phyloP scores from a whole-genome alignment of 352 stramenopile genomes.

The Phytophthora cactorum region DNA sequence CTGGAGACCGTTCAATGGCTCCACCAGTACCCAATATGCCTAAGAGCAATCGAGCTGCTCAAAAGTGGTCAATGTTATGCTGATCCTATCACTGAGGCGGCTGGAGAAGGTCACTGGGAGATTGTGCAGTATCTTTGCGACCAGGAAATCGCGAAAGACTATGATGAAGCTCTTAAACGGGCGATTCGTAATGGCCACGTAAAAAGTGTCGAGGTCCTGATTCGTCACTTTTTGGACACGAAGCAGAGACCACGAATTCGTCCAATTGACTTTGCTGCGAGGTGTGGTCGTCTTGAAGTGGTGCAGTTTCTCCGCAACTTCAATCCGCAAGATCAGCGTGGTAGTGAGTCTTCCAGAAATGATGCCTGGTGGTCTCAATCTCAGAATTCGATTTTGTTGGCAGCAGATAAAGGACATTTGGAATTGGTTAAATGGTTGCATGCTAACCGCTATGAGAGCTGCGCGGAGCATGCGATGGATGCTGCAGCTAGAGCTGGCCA shows the following conservation, averaged over 20 bases:
- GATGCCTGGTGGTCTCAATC: not conserved
- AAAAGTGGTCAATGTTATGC: not conserved
- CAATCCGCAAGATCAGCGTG: not conserved
- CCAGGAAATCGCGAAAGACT: not conserved
- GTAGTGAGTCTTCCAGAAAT: not conserved
- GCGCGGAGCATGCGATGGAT: not conserved
- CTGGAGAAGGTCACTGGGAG: not conserved
- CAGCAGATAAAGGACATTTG: not conserved
- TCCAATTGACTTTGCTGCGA: not conserved
- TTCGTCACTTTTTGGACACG: not conserved
- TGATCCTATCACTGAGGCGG: not conserved
- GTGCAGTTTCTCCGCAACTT: constrained; percentile 1
- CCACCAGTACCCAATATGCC: not conserved
- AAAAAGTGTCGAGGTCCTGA: not conserved
- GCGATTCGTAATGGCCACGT: not conserved
- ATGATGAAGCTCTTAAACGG: not conserved
- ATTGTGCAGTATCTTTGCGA: not conserved
- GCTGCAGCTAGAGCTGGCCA: not conserved
- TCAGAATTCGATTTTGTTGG: not conserved
- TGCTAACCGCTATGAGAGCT: not conserved
- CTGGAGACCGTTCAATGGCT: not conserved
- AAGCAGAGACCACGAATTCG: not conserved
- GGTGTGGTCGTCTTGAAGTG: not conserved
- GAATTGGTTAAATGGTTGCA: constrained; percentile 28
- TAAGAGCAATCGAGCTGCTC: not conserved